Evolutionary conservation across 2,329 filamentous ascomycete species (phyloP), one percentile per base, ranked within the genome.

Genomic region (Chaetomiaceae sp.): DNA sequence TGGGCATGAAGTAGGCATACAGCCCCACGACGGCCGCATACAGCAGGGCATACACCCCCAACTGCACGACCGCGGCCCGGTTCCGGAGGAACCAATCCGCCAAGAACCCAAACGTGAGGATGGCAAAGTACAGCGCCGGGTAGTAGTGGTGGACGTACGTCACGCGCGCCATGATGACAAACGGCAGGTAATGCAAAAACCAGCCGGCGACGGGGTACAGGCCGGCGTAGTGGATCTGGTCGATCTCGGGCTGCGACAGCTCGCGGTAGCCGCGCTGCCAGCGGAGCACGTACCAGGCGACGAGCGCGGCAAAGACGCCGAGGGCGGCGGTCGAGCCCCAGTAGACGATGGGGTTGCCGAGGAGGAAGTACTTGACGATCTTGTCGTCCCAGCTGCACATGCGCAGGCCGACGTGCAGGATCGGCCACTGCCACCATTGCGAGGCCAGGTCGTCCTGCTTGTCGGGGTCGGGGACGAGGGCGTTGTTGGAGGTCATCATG

Each of bases 401-500:
- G 58, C 95, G 88, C 51, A 99, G 84, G 68, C 94, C 94, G 53
- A 97, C 94, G 65, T 97, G 79, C 37, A 99, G 83, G 59, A 99
- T 83, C 19, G 94, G 94, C 94, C 94, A 99, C 74, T 99, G 91
- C 94, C 94, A 99, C 78, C 91, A 96, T 61, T 91, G 80, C 14
- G 94, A 99, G 29, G 94, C 94, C 44, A 99, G 83, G 66, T 99
- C 94, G 66, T 99, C 94, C 71, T 99, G 94, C 81, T 99, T 99
- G 71, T 99, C 94, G 4, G 94, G 92, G 66, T 99, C 94, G 4
- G 94, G 94, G 19, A 99, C 90, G 42, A 99, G 83, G 22, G 94
- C 94, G 68, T 99, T 99, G 80, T 99, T 99, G 36, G 94, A 97
- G 3, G 94, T 99, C 92, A 97, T 96, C 94, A 99, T 99, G 59